Base-by-base conservation (phyloP, 352 stramenopile genomes). In the Phytophthora litchii region DNA sequence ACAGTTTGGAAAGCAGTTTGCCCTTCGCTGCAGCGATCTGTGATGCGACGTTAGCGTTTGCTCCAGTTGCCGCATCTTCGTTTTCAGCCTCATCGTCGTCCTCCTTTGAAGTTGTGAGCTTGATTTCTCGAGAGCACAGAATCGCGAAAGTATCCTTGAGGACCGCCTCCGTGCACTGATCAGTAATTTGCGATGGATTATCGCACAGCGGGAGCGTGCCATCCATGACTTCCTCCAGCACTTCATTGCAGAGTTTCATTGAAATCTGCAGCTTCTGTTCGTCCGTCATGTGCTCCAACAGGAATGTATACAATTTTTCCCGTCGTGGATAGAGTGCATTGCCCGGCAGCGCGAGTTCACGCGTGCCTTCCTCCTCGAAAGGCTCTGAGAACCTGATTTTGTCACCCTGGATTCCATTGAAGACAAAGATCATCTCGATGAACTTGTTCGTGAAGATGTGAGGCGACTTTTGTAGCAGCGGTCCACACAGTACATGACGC, bases 391-490 rank as follows among this genome's bases (percentile, higher is more conserved):
- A 84, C 44, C 79, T 78, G n/a, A 90, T 64, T 42, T 83, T 83
- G 53, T 69, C 32, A 2, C 76, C 74, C 17, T 86, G 45, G 47
- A 83, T 78, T 9, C 85, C 83, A 65, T 99, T 99, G 61, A 99
- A 90, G 2, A 99, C 95, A 67, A 99, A 98, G 13, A 99, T 75
- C 55, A 97, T 92, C 54, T 98, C 96, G 48, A 99, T 95, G 59
- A 99, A 99, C 54, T 98, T 96, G 70, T 97, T 98, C 8, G 90
- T 90, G 60, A 99, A 98, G 4, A 99, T 74, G 55, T 97, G 91
- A 1, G 95, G 95, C 8, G 91, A 88, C 68, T 98, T 98, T 14
- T 81, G 75, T 12, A 96, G 77, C 14, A 99, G 65, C 1, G 94
- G 93, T 1, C 92, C 92, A 42, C 81, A 94, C 0, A 99, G 72